Percentiles rank a stretch among this genome's conserved stretches.
Conservation (phyloP, 1,139 yeast genomes). For the Geotrichum candidum region DNA sequence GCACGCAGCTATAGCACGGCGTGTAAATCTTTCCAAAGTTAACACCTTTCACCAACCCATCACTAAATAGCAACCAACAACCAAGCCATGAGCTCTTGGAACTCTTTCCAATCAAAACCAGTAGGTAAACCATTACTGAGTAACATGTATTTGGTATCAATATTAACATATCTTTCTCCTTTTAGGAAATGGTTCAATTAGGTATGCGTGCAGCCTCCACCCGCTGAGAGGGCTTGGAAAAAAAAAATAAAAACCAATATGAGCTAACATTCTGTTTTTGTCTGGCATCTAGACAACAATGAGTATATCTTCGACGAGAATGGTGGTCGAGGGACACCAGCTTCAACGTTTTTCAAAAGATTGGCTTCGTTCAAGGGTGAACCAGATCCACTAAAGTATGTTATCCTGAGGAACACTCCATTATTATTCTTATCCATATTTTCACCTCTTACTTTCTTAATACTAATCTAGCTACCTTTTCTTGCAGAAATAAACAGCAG, state of each 20-base stretch:
- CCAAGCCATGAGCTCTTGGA: conserved; percentile 8
- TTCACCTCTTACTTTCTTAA: background rate
- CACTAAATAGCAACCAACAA: background rate
- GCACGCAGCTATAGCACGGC: background rate
- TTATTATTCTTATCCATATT: background rate
- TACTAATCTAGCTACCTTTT: background rate
- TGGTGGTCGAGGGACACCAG: conserved; percentile 62
- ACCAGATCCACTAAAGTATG: conserved; percentile 10
- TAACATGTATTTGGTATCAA: background rate
- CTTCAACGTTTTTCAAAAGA: conserved; percentile 53
- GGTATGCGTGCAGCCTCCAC: conserved; percentile 33
- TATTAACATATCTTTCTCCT: background rate
- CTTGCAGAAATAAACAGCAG: background rate
- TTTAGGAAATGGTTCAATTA: conserved; percentile 53
- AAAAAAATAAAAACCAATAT: background rate
- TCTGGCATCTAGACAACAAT: conserved; percentile 36
- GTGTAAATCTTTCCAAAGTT: background rate
- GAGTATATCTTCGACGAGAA: conserved; percentile 64
- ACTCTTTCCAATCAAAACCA: conserved; percentile 1
- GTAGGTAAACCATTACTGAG: background rate
- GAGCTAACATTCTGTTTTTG: background rate
- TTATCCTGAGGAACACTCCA: background rate
- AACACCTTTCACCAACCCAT: background rate
- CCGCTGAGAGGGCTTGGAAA: background rate
- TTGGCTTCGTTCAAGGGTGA: conserved; percentile 35